Evolutionary conservation across 2,329 filamentous ascomycete species (phyloP), one percentile per base, ranked within the genome.

Genomic region (Aspergillus thermomutatus): DNA sequence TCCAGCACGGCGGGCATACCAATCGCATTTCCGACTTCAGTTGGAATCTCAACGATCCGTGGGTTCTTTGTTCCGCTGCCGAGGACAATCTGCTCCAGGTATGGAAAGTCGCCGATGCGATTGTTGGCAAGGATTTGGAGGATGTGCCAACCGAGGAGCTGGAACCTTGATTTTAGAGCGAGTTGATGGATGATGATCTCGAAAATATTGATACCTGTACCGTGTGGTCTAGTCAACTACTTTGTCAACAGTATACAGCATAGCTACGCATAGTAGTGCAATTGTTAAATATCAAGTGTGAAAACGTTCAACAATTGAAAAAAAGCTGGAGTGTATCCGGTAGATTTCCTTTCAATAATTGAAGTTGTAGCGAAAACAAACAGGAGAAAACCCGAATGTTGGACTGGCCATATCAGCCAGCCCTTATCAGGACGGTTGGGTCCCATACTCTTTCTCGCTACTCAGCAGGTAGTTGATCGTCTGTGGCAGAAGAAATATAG

Each of bases 1-100:
- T 99, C 77, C 97, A 99, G 92, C 94, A 99, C 69, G 94, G 94
- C 59, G 94, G 94, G 31, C 95, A 99, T 79, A 99, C 94, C 10
- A 97, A 97, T 77, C 89, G 95, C 64, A 86, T 99, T 60, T 92
- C 91, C 37, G 95, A 99, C 75, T 99, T 99, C 70, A 93, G 89
- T 77, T 99, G 93, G 93, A 99, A 99, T 75, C 86, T 87, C 65
- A 96, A 96, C 72, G 92, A 97, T 68, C 92, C 93, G 4, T 99
- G 95, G 95, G 85, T 97, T 54, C 90, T 99, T 64, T 92, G 92
- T 73, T 96, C 90, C 59, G 92, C 94, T 17, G 94, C 93, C 0
- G 95, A 99, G 72, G 94, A 99, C 77, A 99, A 99, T 71, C 81
- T 97, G 64, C 83, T 99, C 61, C 94, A 99, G 76, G 90, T 97